A percentile compares a stretch with the other conserved stretches of the same genome.
Evolutionary conservation across 495 filamentous ascomycete species (phyloP).

Genomic region (Pyrenula aspistea): DNA sequence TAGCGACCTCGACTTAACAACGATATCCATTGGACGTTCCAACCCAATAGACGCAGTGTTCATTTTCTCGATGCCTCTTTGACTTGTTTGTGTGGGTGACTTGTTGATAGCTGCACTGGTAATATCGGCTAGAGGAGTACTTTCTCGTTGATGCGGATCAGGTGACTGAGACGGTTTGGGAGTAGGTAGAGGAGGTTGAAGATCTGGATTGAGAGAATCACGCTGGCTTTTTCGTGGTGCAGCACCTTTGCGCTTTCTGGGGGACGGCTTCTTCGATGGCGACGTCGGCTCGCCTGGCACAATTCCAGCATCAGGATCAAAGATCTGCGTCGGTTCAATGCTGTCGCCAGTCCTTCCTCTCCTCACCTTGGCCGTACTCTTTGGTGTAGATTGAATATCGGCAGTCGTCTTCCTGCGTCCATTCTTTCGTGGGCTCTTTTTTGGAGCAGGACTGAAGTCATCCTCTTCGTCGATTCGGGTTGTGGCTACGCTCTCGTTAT

Average conservation of each 20-base stretch:
- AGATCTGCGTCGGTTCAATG: slow-evolving; percentile 46
- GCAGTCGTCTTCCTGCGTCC: slow-evolving; percentile 43
- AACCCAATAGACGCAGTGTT: slow-evolving; percentile 61
- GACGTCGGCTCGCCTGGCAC: slow-evolving; percentile 42
- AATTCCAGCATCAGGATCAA: slow-evolving; percentile 43
- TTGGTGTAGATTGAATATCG: slow-evolving; percentile 34
- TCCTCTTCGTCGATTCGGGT: slow-evolving; percentile 42
- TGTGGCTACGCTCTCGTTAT: slow-evolving; percentile 45
- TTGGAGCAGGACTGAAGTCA: slow-evolving; percentile 68
- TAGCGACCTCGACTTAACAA: slow-evolving; percentile 72
- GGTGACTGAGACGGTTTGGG: slow-evolving; percentile 44
- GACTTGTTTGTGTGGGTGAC: slow-evolving; percentile 29
- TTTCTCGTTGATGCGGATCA: slow-evolving; percentile 37
- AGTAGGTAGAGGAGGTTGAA: slow-evolving; percentile 37
- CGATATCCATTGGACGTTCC: slow-evolving; percentile 89
- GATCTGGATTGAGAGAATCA: slow-evolving; percentile 25
- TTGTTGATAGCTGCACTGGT: slow-evolving; percentile 60
- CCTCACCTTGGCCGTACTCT: slow-evolving; percentile 12
- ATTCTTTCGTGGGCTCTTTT: slow-evolving; percentile 30
- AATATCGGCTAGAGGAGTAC: slow-evolving; percentile 65
- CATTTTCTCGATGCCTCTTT: slow-evolving; percentile 44
- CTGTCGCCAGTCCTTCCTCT: slow-evolving; percentile 27
- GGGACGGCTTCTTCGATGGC: slow-evolving; percentile 49
- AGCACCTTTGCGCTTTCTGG: slow-evolving; percentile 60
- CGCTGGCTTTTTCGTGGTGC: slow-evolving; percentile 42